Evolutionary conservation across 140 eudicot species (phyloP).

Genomic region (Flaveria floridana): DNA sequence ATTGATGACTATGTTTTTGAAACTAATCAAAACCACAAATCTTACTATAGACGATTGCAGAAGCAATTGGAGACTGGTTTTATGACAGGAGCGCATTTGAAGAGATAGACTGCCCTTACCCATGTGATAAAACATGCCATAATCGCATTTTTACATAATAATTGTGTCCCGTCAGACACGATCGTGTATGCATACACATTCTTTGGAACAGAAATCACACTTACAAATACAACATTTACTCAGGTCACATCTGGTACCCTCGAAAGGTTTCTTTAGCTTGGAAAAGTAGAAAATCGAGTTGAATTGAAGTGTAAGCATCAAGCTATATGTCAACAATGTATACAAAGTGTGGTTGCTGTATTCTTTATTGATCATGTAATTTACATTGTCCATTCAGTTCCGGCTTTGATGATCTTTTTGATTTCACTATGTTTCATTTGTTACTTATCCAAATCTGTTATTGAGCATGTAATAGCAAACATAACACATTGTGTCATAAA

Average conservation of each 20-base stretch:
- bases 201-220: constrained; percentile 27
- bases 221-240: neutral
- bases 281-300: neutral
- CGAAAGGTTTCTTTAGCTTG: constrained; percentile 8
- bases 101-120: constrained; percentile 81
- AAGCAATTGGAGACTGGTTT: constrained; percentile 94
- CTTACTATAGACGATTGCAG: constrained; percentile 62
- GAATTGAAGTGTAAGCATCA: constrained; percentile 2
- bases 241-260: neutral
- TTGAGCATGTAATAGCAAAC: neutral
- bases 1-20: neutral
- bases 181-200: constrained; percentile 14
- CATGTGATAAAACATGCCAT: constrained; percentile 89
- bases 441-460: neutral
- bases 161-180: neutral
- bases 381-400: constrained; percentile 15
- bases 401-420: neutral
- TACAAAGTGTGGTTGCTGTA: constrained; percentile 24
- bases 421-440: neutral
- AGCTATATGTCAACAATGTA: constrained; percentile 15
- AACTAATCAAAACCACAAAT: constrained; percentile 10
- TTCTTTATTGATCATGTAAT: constrained; percentile 35
- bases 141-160: constrained; percentile 53
- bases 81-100: constrained; percentile 64
- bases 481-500: no score